Evolutionary conservation across 352 stramenopile genomes (phyloP).

Genomic region (Globisporangium barbulae): DNA sequence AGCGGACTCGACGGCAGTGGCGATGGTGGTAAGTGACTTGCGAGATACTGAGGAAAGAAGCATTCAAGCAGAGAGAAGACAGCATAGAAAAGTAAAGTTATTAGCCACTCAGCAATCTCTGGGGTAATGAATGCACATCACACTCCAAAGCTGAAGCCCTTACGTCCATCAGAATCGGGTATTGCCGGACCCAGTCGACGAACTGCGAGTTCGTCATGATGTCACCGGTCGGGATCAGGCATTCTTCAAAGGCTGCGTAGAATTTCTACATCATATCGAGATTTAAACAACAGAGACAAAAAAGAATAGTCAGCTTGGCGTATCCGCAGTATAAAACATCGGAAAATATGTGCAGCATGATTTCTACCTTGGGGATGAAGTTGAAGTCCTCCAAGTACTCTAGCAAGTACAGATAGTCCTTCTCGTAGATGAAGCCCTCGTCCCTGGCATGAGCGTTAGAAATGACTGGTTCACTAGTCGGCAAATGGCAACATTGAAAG

Average conservation of each 20-base stretch:
- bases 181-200: conserved; percentile 69
- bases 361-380: conserved; percentile 50
- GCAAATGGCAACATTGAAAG: neutral
- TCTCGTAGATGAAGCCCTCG: conserved; percentile 62
- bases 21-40: conserved; percentile 41
- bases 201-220: conserved; percentile 64
- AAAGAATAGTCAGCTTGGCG: neutral
- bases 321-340: neutral
- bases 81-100: neutral
- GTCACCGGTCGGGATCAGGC: conserved; percentile 44
- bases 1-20: conserved; percentile 31
- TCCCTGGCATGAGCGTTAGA: conserved; percentile 21
- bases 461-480: neutral
- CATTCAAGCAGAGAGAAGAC: neutral
- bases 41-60: conserved; percentile 34
- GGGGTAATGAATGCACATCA: too few relatives aligned
- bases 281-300: neutral
- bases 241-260: conserved; percentile 75
- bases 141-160: conserved; percentile 6
- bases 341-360: neutral
- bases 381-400: conserved; percentile 65
- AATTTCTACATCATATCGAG: conserved; percentile 36
- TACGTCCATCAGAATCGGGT: conserved; percentile 66
- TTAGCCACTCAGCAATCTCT: neutral
- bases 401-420: conserved; percentile 67